A percentile compares a stretch with the other conserved stretches of the same genome.
phyloP scores from a whole-genome alignment of 352 stramenopile species.

The Phytophthora fragariaefolia region DNA sequence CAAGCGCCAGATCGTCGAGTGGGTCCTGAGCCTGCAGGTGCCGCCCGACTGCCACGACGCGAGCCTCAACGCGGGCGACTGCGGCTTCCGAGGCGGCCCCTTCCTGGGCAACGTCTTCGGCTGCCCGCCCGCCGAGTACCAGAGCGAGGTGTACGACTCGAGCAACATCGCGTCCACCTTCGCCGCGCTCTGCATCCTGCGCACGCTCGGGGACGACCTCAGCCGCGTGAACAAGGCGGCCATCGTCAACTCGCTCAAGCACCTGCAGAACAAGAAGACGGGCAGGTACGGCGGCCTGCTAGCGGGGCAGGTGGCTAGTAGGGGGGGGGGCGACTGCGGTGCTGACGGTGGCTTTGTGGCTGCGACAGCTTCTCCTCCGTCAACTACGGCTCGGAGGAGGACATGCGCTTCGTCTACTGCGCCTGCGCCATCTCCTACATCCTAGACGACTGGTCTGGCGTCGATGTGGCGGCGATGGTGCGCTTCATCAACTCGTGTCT shows the following conservation, averaged over 20 bases:
- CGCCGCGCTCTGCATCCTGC: slow-evolving; percentile 81
- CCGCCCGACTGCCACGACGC: slow-evolving; percentile 67
- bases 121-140: slow-evolving; percentile 54
- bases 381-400: slow-evolving; percentile 78
- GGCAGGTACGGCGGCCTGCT: slow-evolving; percentile 48
- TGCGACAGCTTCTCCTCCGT: slow-evolving; percentile 74
- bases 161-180: slow-evolving; percentile 90
- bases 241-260: slow-evolving; percentile 64
- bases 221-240: slow-evolving; percentile 73
- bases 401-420: slow-evolving; percentile 91
- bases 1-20: slow-evolving; percentile 79
- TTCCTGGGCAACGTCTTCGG: slow-evolving; percentile 73
- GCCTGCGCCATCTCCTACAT: slow-evolving; percentile 89
- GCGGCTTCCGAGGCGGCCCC: slow-evolving; percentile 72
- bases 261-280: slow-evolving; percentile 78
- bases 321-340: neutral
- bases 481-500: slow-evolving; percentile 86
- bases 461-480: slow-evolving; percentile 70
- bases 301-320: neutral
- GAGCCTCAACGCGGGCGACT: slow-evolving; percentile 73
- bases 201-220: slow-evolving; percentile 87
- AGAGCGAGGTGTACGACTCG: slow-evolving; percentile 81
- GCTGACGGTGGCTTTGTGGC: neutral
- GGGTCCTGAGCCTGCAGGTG: slow-evolving; percentile 87
- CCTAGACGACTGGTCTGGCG: slow-evolving; percentile 84